Evolutionary conservation across 805 yeast species (phyloP), one percentile per base, ranked within the genome.

Genomic region (Tetrapisispora nanseiensis): DNA sequence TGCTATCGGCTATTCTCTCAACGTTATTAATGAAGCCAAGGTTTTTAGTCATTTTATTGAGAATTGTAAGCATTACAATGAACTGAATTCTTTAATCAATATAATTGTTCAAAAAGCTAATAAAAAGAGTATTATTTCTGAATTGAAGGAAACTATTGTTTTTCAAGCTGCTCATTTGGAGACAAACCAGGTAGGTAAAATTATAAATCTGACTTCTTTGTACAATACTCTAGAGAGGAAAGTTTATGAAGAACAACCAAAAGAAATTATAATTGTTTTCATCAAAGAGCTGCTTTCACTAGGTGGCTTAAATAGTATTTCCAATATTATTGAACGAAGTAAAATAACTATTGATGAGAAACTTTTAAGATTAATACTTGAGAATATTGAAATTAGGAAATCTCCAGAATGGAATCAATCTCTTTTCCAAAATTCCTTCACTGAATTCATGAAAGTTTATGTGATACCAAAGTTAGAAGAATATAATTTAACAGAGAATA

Each of bases 11-110:
- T 46, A 51, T 4, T 31, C 55, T 18, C 46, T 60, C n/a, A 39
- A 46, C 21, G 38, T 47, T 10, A 38, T 43, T 12, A 44, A 47
- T 30, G 41, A 47, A 1, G 41, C 51, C 3, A 24, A 29, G 10
- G 37, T 50, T 7, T 46, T 54, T 8, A 37, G 44, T 12, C 44
- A 41, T 18, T 38, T 52, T 24, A 45, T 56, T 24, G 46, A 52
- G 7, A 43, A 49, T 33, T 56, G 59, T 48, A 32, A 50, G n/a
- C 55, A 54, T 39, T 44, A 40, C 29, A 44, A 47, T 18, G 62
- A 58, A 37, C 35, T 58, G 1, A 21, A 23, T n/a, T 37, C 46
- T 19, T 28, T 60, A 24, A 23, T 57, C 13, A 33, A 37, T 8
- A 46, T 52, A 11, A 37, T 52, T 3, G 26, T 39, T 9, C 42